Conservation (phyloP, 2,329 filamentous ascomycete species). For the Chaetomium strumarium region DNA sequence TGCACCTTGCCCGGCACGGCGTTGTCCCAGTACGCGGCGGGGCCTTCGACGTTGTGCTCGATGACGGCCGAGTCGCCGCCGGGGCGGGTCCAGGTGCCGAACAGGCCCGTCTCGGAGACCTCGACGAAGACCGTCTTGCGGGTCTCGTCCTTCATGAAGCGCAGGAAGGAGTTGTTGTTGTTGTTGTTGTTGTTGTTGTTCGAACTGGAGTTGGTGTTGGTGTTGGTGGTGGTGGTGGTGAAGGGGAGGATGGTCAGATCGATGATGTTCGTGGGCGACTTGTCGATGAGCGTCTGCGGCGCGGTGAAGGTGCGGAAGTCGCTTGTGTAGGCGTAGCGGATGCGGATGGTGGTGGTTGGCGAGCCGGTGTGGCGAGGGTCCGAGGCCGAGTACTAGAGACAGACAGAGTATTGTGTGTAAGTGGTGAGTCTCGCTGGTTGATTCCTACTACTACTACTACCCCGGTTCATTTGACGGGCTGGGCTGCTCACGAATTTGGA, state of each 20-base stretch:
- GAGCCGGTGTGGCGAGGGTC: constrained; percentile 45
- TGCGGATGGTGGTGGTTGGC: constrained; percentile 38
- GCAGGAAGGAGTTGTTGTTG: constrained; percentile 38
- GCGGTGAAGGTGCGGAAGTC: constrained; percentile 49
- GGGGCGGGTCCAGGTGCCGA: constrained; percentile 46
- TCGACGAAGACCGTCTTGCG: constrained; percentile 48
- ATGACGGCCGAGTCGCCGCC: constrained; percentile 40
- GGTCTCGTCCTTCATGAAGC: constrained; percentile 52
- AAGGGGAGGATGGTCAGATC: constrained; percentile 51
- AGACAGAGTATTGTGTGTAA: not conserved
- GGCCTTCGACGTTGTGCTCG: constrained; percentile 38
- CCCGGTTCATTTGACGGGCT: too few species aligned
- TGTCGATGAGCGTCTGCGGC: constrained; percentile 46
- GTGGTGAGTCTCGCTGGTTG: not conserved
- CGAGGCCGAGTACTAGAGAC: constrained; percentile 37
- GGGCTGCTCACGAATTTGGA: constrained; percentile 39
- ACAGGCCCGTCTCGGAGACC: constrained; percentile 41
- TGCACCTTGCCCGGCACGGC: constrained; percentile 35
- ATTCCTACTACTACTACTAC: too few species aligned
- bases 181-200: constrained; percentile 13
- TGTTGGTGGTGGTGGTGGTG: too few species aligned
- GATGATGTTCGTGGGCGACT: constrained; percentile 43
- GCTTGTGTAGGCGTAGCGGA: constrained; percentile 49
- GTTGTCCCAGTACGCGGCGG: constrained; percentile 41
- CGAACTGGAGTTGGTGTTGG: too few species aligned